Conservation (phyloP, 2,329 filamentous ascomycete species). For the Trichoderma aggressivum region DNA sequence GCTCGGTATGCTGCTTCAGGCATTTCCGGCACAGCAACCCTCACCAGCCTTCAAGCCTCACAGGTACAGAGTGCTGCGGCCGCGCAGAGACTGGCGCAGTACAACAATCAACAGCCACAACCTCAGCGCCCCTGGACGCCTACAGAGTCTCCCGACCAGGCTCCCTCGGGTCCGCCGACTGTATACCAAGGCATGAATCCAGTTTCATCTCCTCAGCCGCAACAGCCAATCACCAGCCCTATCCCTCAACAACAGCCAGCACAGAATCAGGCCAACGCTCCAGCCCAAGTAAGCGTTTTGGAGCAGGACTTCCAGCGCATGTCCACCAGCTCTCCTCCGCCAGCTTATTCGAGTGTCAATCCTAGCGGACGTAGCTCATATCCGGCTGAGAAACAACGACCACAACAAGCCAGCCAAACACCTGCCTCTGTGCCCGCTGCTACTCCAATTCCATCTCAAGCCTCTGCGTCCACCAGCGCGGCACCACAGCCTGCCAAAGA, state of each 20-base stretch:
- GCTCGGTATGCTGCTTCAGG: slow-evolving; percentile 87
- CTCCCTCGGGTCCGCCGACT: slow-evolving; percentile 84
- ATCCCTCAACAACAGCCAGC: slow-evolving; percentile 42
- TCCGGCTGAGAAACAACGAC: slow-evolving; percentile 73
- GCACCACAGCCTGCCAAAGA: slow-evolving; percentile 29
- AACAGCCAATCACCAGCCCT: slow-evolving; percentile 41
- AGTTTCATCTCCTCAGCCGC: slow-evolving; percentile 51
- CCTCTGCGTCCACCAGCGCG: slow-evolving; percentile 23
- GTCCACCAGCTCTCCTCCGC: slow-evolving; percentile 80
- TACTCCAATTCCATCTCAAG: slow-evolving; percentile 28
- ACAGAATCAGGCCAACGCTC: slow-evolving; percentile 31
- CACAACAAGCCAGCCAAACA: slow-evolving; percentile 31
- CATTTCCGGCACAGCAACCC: slow-evolving; percentile 79
- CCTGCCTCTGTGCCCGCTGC: slow-evolving; percentile 24
- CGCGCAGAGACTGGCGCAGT: slow-evolving; percentile 76
- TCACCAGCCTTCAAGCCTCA: slow-evolving; percentile 66
- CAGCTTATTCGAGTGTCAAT: slow-evolving; percentile 86
- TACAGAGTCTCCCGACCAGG: slow-evolving; percentile 81
- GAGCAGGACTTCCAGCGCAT: slow-evolving; percentile 84
- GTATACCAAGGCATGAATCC: slow-evolving; percentile 85
- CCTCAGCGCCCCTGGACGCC: slow-evolving; percentile 79
- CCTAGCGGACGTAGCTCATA: slow-evolving; percentile 56
- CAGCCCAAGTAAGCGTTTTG: slow-evolving; percentile 64
- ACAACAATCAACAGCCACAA: slow-evolving; percentile 47
- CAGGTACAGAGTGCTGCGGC: slow-evolving; percentile 71